Evolutionary conservation across 257 asterid species (phyloP).

Genomic region (Eucommia ulmoides): DNA sequence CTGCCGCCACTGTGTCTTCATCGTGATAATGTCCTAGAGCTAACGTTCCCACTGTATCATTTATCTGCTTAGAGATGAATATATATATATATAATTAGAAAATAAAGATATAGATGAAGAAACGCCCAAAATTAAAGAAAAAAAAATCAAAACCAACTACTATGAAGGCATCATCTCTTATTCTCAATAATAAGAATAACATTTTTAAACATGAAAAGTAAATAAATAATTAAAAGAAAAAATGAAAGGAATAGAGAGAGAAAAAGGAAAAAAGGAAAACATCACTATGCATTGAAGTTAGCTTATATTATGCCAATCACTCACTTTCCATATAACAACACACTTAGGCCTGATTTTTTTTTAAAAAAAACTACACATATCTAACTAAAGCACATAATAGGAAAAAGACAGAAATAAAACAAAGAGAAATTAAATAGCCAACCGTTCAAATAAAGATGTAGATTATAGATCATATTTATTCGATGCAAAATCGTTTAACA

Average conservation of each 20-base stretch:
- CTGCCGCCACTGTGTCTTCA: constrained; percentile 81
- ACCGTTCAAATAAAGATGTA: too few relatives aligned
- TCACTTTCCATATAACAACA: too few relatives aligned
- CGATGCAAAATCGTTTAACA: background rate
- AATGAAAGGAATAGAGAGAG: too few relatives aligned
- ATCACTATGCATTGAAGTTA: too few relatives aligned
- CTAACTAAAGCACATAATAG: too few relatives aligned
- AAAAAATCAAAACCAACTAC: background rate
- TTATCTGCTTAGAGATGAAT: constrained; percentile 36
- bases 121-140: background rate
- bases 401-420: too few relatives aligned
- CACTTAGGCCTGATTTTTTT: too few relatives aligned
- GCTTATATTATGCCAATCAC: too few relatives aligned
- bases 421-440: too few relatives aligned
- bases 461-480: too few relatives aligned
- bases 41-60: constrained; percentile 80
- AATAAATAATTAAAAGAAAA: background rate
- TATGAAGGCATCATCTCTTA: background rate
- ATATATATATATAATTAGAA: background rate
- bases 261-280: too few relatives aligned
- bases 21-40: constrained; percentile 73
- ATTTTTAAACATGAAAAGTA: background rate
- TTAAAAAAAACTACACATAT: too few relatives aligned
- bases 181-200: background rate
- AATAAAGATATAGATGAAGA: background rate